phyloP scores from a whole-genome alignment of 345 rosid species.

The Eucalyptus pauciflora region DNA sequence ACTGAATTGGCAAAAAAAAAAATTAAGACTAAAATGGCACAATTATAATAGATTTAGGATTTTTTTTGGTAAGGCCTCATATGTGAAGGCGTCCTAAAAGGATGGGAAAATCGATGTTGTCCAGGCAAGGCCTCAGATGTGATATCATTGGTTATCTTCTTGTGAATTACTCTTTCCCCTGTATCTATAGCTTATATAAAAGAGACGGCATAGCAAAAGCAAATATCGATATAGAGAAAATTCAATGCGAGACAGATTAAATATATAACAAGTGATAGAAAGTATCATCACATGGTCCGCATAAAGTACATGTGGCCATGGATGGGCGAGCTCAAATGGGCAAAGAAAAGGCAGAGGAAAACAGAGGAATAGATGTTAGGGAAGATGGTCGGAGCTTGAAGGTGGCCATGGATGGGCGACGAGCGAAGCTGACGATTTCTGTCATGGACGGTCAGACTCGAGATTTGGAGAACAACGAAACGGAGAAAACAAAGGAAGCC shows the following conservation, averaged over 20 bases:
- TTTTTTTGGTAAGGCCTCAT: not conserved
- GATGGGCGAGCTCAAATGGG: not conserved
- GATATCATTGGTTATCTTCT: not conserved
- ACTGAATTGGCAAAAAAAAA: accelerated
- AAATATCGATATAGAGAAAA: not conserved
- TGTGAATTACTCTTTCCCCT: not conserved
- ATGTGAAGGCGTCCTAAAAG: slow-evolving; percentile 63
- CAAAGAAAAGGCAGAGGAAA: not conserved
- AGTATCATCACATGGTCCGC: not conserved
- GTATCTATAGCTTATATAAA: not conserved
- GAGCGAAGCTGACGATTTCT: not conserved
- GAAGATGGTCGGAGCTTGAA: not conserved
- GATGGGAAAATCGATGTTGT: slow-evolving; percentile 80
- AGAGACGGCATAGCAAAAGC: not conserved
- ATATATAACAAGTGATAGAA: not conserved
- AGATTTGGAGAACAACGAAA: not conserved
- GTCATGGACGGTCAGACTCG: not conserved
- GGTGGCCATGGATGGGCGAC: not conserved
- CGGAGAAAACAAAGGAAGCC: not conserved
- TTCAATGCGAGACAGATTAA: not conserved
- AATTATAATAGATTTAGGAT: too few species aligned
- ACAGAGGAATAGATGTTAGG: not conserved
- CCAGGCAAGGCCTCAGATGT: slow-evolving; percentile 92
- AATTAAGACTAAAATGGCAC: not conserved
- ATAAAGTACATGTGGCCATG: not conserved